These are phyloP conservation scores for Mucor piriformis DNA, from an alignment of 371 early-diverging fungal genomes.

Conservation along the genomic window DNA sequence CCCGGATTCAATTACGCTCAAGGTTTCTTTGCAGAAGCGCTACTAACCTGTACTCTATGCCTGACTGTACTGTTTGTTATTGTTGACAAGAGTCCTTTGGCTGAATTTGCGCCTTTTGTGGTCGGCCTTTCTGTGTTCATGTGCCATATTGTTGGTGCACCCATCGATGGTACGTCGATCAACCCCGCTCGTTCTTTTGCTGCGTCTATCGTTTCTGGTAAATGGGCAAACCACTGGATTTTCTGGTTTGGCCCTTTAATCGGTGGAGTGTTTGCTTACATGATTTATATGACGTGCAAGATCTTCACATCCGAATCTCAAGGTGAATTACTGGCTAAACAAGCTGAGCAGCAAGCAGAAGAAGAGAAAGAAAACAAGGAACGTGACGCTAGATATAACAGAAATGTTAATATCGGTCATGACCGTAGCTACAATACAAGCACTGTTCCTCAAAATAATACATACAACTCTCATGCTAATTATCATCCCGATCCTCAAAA, in stretches of 20 bases:
- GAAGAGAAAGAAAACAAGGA: background rate
- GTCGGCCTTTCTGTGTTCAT: slow-evolving; percentile 56
- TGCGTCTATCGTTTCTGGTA: slow-evolving; percentile 53
- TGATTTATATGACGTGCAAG: slow-evolving; percentile 12
- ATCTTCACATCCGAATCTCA: slow-evolving; percentile 2
- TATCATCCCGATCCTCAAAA: too few relatives aligned
- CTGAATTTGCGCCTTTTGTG: slow-evolving; percentile 52
- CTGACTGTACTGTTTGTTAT: slow-evolving; percentile 48
- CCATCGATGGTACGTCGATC: slow-evolving; percentile 49
- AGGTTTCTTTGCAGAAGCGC: slow-evolving; percentile 53
- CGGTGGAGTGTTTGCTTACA: slow-evolving; percentile 22
- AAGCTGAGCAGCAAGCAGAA: background rate
- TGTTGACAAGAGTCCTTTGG: slow-evolving; percentile 45
- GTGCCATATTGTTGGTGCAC: slow-evolving; percentile 51
- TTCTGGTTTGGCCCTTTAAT: slow-evolving; percentile 58
- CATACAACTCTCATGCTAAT: too few relatives aligned
- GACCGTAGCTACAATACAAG: too few relatives aligned
- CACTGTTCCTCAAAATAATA: too few relatives aligned
- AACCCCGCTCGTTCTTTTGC: slow-evolving; percentile 71
- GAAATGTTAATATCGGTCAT: background rate
- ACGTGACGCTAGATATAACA: background rate
- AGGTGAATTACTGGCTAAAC: slow-evolving; percentile 1
- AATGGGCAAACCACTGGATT: slow-evolving; percentile 57
- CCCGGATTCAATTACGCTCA: slow-evolving; percentile 40
- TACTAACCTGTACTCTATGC: slow-evolving; percentile 53